Conservation (phyloP, 2,329 filamentous ascomycete genomes). For the Gremmenia infestans region DNA sequence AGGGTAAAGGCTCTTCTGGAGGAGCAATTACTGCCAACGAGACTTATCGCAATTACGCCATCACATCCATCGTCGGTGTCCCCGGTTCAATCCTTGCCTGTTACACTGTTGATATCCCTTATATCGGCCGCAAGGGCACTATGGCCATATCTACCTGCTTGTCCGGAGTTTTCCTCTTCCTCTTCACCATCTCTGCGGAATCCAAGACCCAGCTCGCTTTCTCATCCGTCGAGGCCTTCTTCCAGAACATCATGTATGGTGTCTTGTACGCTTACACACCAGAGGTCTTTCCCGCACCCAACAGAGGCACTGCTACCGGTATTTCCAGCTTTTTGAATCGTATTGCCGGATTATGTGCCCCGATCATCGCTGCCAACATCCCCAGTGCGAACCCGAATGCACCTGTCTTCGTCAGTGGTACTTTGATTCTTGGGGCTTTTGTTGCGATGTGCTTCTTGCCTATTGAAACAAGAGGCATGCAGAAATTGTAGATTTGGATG, state of each 20-base stretch:
- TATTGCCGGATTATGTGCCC: slow-evolving; percentile 61
- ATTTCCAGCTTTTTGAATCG: slow-evolving; percentile 69
- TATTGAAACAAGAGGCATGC: slow-evolving; percentile 57
- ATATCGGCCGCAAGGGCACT: slow-evolving; percentile 66
- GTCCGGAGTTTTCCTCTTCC: slow-evolving; percentile 65
- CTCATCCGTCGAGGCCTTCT: slow-evolving; percentile 64
- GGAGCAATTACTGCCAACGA: slow-evolving; percentile 36
- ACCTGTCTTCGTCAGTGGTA: slow-evolving; percentile 53
- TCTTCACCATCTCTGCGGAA: slow-evolving; percentile 56
- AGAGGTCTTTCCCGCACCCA: slow-evolving; percentile 69
- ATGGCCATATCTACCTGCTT: slow-evolving; percentile 63
- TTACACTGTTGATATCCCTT: slow-evolving; percentile 62
- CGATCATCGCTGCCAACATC: slow-evolving; percentile 57
- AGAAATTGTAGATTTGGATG: slow-evolving; percentile 41
- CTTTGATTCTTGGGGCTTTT: slow-evolving; percentile 54
- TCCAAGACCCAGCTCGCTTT: slow-evolving; percentile 57
- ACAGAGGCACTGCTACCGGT: slow-evolving; percentile 66
- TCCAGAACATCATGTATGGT: slow-evolving; percentile 73
- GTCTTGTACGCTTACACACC: slow-evolving; percentile 74
- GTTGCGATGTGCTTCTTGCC: slow-evolving; percentile 55
- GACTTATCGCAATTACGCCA: slow-evolving; percentile 76
- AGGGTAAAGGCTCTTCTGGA: slow-evolving; percentile 38
- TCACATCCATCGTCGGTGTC: slow-evolving; percentile 71
- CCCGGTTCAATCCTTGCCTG: slow-evolving; percentile 72
- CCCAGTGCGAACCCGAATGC: slow-evolving; percentile 41